A percentile compares a stretch with the other conserved stretches of the same genome.
These are phyloP conservation scores for Bipolaris bicolor DNA, from an alignment of 2,329 filamentous ascomycete genomes.

Conservation along the genomic window DNA sequence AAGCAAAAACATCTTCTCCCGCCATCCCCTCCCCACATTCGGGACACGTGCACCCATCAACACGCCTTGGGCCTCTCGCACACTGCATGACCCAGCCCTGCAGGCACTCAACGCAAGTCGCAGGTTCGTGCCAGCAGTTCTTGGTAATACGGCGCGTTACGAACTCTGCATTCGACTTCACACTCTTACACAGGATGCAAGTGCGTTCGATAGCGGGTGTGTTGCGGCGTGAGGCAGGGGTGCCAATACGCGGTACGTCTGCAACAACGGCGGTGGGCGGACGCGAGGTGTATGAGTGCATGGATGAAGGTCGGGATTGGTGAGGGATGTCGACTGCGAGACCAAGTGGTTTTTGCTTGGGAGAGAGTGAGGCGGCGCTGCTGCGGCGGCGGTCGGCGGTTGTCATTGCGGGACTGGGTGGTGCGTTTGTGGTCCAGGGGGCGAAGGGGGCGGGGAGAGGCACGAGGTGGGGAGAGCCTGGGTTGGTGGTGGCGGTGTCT, in stretches of 20 bases:
- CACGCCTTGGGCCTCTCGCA: conserved; percentile 22
- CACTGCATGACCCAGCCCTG: conserved; percentile 34
- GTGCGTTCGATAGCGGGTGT: conserved; percentile 29
- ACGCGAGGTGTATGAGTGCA: conserved; percentile 14
- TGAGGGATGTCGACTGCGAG: conserved; percentile 13
- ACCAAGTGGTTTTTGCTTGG: conserved; percentile 12
- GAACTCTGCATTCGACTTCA: conserved; percentile 28
- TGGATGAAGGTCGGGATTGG: conserved; percentile 25
- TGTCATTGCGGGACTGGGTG: conserved; percentile 27
- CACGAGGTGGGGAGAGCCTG: conserved; percentile 8
- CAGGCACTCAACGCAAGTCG: conserved; percentile 37
- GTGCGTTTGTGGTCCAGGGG: conserved; percentile 26
- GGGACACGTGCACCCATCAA: conserved; percentile 33
- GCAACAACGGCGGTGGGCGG: background rate
- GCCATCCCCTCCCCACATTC: conserved; percentile 38
- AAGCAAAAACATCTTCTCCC: conserved; percentile 34
- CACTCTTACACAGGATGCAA: conserved; percentile 38
- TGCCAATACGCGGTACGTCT: conserved; percentile 13
- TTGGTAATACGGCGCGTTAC: conserved; percentile 28
- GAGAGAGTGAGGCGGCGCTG: conserved; percentile 20
- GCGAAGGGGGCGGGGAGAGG: conserved; percentile 31
- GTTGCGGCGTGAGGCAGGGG: conserved; percentile 20
- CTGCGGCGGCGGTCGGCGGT: conserved; percentile 20
- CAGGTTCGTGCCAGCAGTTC: conserved; percentile 38
- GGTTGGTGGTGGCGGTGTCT: conserved; percentile 8